phyloP scores from a whole-genome alignment of 306 rosid species.

The Senna tora region DNA sequence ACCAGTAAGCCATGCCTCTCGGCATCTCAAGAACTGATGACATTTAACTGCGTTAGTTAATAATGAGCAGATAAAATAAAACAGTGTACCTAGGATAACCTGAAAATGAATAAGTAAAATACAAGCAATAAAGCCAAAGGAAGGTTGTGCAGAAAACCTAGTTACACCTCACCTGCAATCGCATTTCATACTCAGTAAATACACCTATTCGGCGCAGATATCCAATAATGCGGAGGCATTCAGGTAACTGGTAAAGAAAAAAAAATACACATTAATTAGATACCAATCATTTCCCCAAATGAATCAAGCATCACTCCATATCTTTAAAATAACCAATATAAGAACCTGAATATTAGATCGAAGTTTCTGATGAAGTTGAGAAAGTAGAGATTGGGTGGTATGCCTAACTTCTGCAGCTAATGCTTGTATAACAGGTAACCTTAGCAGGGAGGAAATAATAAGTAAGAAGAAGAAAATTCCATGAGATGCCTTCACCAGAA shows the following conservation, averaged over 20 bases:
- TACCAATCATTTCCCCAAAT: conserved; percentile 11
- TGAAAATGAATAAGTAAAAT: conserved; percentile 26
- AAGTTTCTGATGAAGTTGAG: conserved; percentile 95
- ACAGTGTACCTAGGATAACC: not conserved
- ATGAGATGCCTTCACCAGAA: conserved; percentile 17
- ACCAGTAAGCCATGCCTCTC: conserved; percentile 97
- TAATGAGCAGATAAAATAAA: conserved; percentile 24
- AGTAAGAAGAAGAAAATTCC: conserved; percentile 22
- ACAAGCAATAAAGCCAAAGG: conserved; percentile 27
- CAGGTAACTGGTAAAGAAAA: conserved; percentile 71
- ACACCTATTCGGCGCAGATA: conserved; percentile 89
- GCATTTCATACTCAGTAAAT: conserved; percentile 96
- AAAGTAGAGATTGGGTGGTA: conserved; percentile 95
- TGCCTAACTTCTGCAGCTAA: conserved; percentile 88
- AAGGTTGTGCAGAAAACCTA: conserved; percentile 12
- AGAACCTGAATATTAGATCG: conserved; percentile 96
- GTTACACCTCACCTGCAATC: conserved; percentile 72
- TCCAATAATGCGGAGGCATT: conserved; percentile 95
- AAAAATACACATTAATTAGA: conserved; percentile 35
- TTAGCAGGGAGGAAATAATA: conserved; percentile 30
- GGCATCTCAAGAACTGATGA: conserved; percentile 91
- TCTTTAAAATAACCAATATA: conserved; percentile 29
- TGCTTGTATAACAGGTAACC: conserved; percentile 85
- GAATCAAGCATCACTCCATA: conserved; percentile 26
- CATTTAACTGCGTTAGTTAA: conserved; percentile 32